These are phyloP conservation scores for Lanmaoa pseudosensibilis DNA, from an alignment of 768 basidiomycete species.

Conservation along the genomic window DNA sequence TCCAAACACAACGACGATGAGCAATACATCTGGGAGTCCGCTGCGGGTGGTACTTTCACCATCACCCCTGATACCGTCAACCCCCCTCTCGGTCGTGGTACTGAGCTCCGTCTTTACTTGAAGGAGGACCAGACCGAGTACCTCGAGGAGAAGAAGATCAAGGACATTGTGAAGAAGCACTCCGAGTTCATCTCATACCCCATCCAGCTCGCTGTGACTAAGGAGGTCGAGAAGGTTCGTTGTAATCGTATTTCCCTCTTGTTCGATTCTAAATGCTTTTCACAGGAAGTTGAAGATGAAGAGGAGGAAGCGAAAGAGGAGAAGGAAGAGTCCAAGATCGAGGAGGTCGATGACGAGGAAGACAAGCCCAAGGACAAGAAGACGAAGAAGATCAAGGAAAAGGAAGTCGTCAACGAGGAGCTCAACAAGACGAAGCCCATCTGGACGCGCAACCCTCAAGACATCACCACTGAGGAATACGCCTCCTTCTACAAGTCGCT, in stretches of 20 bases:
- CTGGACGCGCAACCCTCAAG: conserved; percentile 97
- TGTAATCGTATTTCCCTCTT: neutral
- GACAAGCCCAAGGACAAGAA: conserved; percentile 88
- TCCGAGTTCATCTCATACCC: conserved; percentile 99
- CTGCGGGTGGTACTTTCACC: conserved; percentile 98
- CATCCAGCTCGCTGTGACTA: conserved; percentile 96
- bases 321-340: conserved; percentile 73
- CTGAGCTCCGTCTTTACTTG: conserved; percentile 86
- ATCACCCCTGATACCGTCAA: conserved; percentile 93
- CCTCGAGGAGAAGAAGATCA: conserved; percentile 98
- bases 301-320: conserved; percentile 75
- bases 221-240: conserved; percentile 97
- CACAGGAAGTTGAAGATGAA: conserved; percentile 83
- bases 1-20: conserved; percentile 99
- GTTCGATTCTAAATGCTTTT: neutral
- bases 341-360: conserved; percentile 82
- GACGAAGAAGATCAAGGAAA: conserved; percentile 93
- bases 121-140: conserved; percentile 99
- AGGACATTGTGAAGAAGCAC: conserved; percentile 99
- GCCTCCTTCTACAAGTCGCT: conserved; percentile 98
- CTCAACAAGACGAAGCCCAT: conserved; percentile 99
- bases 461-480: conserved; percentile 94
- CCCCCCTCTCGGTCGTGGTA: conserved; percentile 89
- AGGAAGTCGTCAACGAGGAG: conserved; percentile 87
- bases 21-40: conserved; percentile 99